Base-by-base conservation (phyloP, 2,329 filamentous ascomycete species). In the Hypoxylon sp. region DNA sequence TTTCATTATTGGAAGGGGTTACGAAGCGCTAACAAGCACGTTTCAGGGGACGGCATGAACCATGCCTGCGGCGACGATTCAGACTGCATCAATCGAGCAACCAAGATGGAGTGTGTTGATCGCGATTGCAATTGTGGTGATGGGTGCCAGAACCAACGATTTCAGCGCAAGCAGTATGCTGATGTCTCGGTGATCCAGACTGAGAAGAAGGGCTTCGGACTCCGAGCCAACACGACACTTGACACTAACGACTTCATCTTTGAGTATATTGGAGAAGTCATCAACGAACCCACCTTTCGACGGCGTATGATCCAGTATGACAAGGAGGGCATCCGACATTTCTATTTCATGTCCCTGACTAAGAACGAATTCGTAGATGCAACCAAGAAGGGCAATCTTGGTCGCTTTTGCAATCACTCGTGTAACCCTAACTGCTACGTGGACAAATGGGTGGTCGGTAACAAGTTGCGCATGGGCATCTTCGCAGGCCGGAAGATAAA, bases 371-470 rank as follows among this genome's bases (percentile, higher is more conserved):
- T 98, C 76, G 93, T 99, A 63, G 96, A 99, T 80, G 96, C 96
- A 20, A 99, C 96, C 8, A 97, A 96, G 77, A 97, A 93, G 78
- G 96, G 96, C 52, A 98, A 98, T 72, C 86, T 99, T 4, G 96
- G 94, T 53, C 90, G 96, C 28, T 99, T 99, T 76, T 99, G 96
- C 86, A 99, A 99, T 75, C 96, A 99, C 78, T 98, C 96, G 7
- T 99, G 96, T 85, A 97, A 96, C 78, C 96, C 96, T 16, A 99
- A 99, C 77, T 98, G 94, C 80, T 98, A 97, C 79, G 95, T 99
- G 69, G 96, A 99, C 84, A 99, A 99, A 82, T 99, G 96, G 96
- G 94, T 98, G 63, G 93, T 99, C 32, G 94, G 93, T 16, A 93
- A 96, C 74, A 98, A 97, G 82, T 84, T 98, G 76, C 94, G 96